phyloP scores from a whole-genome alignment of 768 basidiomycete species.

The Gloeopeniophorella convolvens region DNA sequence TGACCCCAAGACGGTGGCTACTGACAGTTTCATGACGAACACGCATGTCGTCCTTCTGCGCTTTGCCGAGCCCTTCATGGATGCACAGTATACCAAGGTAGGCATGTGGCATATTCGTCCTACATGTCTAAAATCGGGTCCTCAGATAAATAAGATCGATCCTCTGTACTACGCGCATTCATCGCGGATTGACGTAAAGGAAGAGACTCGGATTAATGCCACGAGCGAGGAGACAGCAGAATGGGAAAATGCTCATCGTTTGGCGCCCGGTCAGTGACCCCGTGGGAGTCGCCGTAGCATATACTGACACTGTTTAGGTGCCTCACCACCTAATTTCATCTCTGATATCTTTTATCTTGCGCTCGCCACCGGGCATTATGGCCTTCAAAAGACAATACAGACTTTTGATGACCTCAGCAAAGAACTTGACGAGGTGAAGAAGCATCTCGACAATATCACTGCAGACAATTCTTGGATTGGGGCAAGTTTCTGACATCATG shows the following conservation, averaged over 20 bases:
- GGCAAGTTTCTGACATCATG: conserved; percentile 37
- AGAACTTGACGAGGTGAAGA: conserved; percentile 68
- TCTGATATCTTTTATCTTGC: conserved; percentile 91
- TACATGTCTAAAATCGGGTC: neutral
- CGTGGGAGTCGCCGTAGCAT: neutral
- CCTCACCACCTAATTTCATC: conserved; percentile 82
- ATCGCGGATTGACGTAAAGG: conserved; percentile 64
- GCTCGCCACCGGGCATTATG: conserved; percentile 84
- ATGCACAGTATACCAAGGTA: conserved; percentile 84
- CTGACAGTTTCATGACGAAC: conserved; percentile 92
- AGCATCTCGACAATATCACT: conserved; percentile 68
- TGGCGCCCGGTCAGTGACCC: conserved; percentile 35
- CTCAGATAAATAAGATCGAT: conserved; percentile 88
- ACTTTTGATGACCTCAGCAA: conserved; percentile 67
- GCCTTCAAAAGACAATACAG: conserved; percentile 75
- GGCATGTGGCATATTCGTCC: neutral
- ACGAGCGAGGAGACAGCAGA: conserved; percentile 78
- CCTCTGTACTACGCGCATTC: conserved; percentile 71
- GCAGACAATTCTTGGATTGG: conserved; percentile 80
- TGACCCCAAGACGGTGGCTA: conserved; percentile 77
- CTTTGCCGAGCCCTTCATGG: conserved; percentile 94
- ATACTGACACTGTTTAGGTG: conserved; percentile 28
- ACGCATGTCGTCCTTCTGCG: conserved; percentile 74
- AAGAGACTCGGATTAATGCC: conserved; percentile 92
- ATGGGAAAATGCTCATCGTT: conserved; percentile 54